Evolutionary conservation across 345 rosid genomes (phyloP).

Genomic region (Melaleuca quinquenervia): DNA sequence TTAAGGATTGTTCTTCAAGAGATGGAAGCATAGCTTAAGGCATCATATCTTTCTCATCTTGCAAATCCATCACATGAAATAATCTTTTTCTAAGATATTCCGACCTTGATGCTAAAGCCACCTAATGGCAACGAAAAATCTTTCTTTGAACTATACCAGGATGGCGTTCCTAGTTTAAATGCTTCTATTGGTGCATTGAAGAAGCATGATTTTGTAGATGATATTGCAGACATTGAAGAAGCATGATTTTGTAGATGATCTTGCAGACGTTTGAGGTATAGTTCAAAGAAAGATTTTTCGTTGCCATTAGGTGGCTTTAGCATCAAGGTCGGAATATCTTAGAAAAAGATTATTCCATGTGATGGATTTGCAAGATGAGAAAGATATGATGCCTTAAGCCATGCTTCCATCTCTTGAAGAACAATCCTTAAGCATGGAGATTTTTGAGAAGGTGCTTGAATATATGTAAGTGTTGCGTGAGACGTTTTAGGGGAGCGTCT

Average conservation of each 20-base stretch:
- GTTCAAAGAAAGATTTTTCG: slow-evolving; percentile 55
- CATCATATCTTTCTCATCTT: slow-evolving; percentile 39
- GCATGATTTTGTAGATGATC: slow-evolving; percentile 41
- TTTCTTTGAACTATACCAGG: slow-evolving; percentile 55
- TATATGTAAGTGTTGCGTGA: slow-evolving; percentile 53
- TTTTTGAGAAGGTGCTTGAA: slow-evolving; percentile 86
- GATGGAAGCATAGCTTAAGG: slow-evolving; percentile 38
- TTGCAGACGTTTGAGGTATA: slow-evolving; percentile 78
- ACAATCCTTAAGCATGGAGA: slow-evolving; percentile 68
- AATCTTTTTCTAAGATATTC: slow-evolving; percentile 87
- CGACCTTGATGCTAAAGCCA: slow-evolving; percentile 90
- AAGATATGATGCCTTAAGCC: slow-evolving; percentile 23
- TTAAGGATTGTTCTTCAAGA: slow-evolving; percentile 84
- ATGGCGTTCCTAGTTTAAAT: slow-evolving; percentile 16
- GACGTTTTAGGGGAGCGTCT: not conserved
- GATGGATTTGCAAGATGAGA: slow-evolving; percentile 62
- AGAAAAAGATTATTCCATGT: slow-evolving; percentile 69
- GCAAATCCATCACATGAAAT: slow-evolving; percentile 64
- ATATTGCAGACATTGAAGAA: slow-evolving; percentile 85
- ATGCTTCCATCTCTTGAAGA: slow-evolving; percentile 72
- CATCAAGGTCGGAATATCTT: slow-evolving; percentile 96
- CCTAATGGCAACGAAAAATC: slow-evolving; percentile 80
- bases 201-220: slow-evolving; percentile 32
- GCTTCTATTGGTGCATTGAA: slow-evolving; percentile 23
- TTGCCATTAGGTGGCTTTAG: slow-evolving; percentile 90